A percentile compares a stretch with the other conserved stretches of the same genome.
These are phyloP conservation scores for Schizothecium vesticola DNA, from an alignment of 495 filamentous ascomycete species.

Conservation along the genomic window DNA sequence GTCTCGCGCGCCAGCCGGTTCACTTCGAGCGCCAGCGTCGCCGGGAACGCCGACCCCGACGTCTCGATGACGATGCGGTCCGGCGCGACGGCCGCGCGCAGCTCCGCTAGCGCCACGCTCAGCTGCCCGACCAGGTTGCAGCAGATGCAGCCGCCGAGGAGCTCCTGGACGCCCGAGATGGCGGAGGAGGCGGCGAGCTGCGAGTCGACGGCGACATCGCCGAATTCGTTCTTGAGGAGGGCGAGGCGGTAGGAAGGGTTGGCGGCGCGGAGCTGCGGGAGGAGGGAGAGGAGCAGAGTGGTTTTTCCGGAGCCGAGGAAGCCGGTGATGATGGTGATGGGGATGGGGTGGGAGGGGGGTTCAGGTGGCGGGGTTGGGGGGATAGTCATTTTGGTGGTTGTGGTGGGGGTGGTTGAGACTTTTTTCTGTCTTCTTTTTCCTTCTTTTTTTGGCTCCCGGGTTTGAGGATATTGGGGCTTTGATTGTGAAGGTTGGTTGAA, in stretches of 20 bases:
- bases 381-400: conserved; percentile 2
- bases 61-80: conserved; percentile 95
- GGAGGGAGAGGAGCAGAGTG: conserved; percentile 80
- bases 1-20: conserved; percentile 68
- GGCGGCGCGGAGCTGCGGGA: conserved; percentile 70
- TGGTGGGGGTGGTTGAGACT: background rate
- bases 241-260: conserved; percentile 72
- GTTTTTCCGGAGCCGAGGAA: conserved; percentile 95
- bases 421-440: background rate
- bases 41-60: conserved; percentile 78
- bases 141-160: conserved; percentile 96
- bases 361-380: background rate
- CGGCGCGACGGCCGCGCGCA: conserved; percentile 53
- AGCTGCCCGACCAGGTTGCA: conserved; percentile 95
- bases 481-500: background rate
- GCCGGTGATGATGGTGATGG: conserved; percentile 90
- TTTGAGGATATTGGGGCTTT: background rate
- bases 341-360: conserved; percentile 50
- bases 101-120: conserved; percentile 66
- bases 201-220: conserved; percentile 87
- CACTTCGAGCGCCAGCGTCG: conserved; percentile 87
- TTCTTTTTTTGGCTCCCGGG: background rate
- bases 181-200: conserved; percentile 75
- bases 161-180: conserved; percentile 83
- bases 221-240: conserved; percentile 98